Percentiles rank a stretch among this genome's conserved stretches.
Evolutionary conservation across 441 rosid genomes (phyloP).

Genomic region (Brassica hybrid): DNA sequence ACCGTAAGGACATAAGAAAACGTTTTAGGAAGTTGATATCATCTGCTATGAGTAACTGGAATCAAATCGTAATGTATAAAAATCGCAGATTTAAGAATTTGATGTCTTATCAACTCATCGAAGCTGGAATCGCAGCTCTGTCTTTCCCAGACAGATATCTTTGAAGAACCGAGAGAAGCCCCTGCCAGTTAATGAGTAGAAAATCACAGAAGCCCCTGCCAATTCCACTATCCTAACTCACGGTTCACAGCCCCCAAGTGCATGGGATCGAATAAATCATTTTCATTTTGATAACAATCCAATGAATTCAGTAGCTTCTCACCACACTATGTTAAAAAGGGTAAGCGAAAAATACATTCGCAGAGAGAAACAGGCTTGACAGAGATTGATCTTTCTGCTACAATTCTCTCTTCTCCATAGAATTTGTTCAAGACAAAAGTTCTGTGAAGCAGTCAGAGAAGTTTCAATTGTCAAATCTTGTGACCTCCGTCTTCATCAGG

Average conservation of each 20-base stretch:
- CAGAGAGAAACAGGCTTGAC: background rate
- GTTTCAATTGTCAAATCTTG: slow-evolving; percentile 20
- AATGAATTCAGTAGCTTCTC: background rate
- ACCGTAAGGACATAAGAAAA: background rate
- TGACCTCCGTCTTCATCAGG: too few species aligned
- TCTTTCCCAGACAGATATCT: background rate
- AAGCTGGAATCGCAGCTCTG: too few species aligned
- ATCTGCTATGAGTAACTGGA: background rate
- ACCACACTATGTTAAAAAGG: background rate
- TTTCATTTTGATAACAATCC: slow-evolving; percentile 9
- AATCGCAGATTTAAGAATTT: background rate
- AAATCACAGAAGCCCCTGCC: too few species aligned
- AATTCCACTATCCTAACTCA: too few species aligned
- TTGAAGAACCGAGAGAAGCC: too few species aligned
- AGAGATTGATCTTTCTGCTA: slow-evolving; percentile 7
- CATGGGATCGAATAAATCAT: background rate
- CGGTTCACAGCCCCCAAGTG: background rate
- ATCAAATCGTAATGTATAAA: background rate
- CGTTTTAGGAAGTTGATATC: background rate
- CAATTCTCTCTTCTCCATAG: slow-evolving; percentile 1
- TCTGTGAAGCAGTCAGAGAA: slow-evolving; percentile 7
- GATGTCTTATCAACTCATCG: background rate
- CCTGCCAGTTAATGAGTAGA: background rate
- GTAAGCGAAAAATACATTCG: slow-evolving; percentile 17
- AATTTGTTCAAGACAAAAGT: background rate